phyloP scores from a whole-genome alignment of 176 grass and related monocot genomes.

The Zea luxurians region DNA sequence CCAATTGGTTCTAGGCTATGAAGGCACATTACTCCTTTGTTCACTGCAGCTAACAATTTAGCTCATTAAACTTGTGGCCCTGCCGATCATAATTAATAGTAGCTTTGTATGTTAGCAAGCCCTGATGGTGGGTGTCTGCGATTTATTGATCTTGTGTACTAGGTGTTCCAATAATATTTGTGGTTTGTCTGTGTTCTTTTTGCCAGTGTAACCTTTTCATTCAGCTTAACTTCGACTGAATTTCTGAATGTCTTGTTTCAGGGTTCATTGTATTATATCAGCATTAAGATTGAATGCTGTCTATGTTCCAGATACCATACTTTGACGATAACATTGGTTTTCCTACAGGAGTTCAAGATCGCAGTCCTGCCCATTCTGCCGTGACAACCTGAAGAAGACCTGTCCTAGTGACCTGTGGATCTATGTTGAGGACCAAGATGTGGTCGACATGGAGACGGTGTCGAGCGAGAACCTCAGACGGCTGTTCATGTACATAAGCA shows the following conservation, averaged over 20 bases:
- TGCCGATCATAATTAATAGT: conserved; percentile 2
- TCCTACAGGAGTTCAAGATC: conserved; percentile 69
- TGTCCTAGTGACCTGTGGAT: conserved; percentile 64
- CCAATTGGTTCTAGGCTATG: conserved; percentile 7
- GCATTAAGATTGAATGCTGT: neutral
- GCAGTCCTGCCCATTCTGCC: conserved; percentile 77
- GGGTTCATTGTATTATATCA: neutral
- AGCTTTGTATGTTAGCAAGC: conserved; percentile 28
- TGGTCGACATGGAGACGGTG: conserved; percentile 60
- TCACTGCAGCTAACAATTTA: conserved; percentile 26
- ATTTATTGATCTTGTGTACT: conserved; percentile 37
- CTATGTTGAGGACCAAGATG: conserved; percentile 50
- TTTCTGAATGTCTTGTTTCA: neutral
- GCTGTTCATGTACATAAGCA: conserved; percentile 83
- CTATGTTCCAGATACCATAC: conserved; percentile 8
- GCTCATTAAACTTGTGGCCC: conserved; percentile 26
- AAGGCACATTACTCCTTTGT: neutral
- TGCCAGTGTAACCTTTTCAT: conserved; percentile 6
- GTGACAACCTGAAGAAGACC: conserved; percentile 65
- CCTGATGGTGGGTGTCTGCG: neutral
- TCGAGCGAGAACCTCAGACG: conserved; percentile 58
- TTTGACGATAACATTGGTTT: conserved; percentile 16
- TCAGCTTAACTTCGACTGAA: neutral
- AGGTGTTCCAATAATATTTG: conserved; percentile 14
- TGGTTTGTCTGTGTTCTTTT: conserved; percentile 7